Base-by-base conservation (phyloP, 441 rosid genomes). In the Croton setiger region DNA sequence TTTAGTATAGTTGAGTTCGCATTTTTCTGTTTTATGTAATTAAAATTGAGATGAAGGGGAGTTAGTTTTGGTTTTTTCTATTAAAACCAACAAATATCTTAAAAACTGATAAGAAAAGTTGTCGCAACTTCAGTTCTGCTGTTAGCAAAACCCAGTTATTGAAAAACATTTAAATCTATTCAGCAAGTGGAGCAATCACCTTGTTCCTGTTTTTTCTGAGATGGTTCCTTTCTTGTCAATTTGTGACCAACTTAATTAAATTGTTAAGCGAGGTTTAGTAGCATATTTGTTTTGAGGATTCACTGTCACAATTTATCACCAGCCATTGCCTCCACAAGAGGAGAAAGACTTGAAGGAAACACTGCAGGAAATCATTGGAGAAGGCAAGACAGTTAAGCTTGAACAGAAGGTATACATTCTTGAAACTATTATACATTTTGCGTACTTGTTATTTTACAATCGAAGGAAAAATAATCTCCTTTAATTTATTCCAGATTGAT, bases 281-380 rank as follows among this genome's bases (percentile, higher is more conserved):
- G n/a, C n/a, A n/a, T n/a, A n/a, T 36, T n/a, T 59, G n/a, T 60
- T 33, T 51, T 55, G 62, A 57, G 57, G 57, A 60, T 35, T 60
- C 57, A 51, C 55, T 63, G 51, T 53, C 59, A 17, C 44, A n/a
- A 43, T 65, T 64, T 66, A 55, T 21, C 75, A 35, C 64, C 86
- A 91, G 97, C 90, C 93, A 7, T 91, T 88, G 60, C 88, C 89
- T 6, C 78, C 88, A 18, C 72, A 84, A 36, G 94, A 87, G 71
- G 93, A 90, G 81, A 84, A 79, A 81, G 91, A 87, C 60, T 75
- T 88, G 76, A 86, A 73, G 74, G 88, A 82, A 70, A 84, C 92
- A 0, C 86, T 90, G 37, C 90, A 85, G 63, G 90, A 86, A 15
- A 71, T 87, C 37, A 73, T 85, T 51, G 96, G 97, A 60, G 71